These are phyloP conservation scores for Rutstroemia sp. DNA, from an alignment of 2,329 filamentous ascomycete species.

Conservation along the genomic window DNA sequence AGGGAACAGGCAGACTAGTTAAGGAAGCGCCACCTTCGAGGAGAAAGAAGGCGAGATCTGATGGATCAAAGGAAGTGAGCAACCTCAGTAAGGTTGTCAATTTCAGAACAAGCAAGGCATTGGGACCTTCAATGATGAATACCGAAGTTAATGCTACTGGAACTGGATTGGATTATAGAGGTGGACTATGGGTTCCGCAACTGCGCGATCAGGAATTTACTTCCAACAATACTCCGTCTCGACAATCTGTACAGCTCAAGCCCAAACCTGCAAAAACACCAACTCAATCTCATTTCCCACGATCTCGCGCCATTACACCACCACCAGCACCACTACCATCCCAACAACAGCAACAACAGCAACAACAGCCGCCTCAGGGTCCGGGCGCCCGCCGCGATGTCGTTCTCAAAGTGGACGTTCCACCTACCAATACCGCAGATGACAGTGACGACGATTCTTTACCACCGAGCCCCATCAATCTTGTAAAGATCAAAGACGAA, in stretches of 20 bases:
- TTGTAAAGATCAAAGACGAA: constrained; percentile 21
- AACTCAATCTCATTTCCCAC: neutral
- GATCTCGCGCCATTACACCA: neutral
- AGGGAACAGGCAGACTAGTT: constrained; percentile 14
- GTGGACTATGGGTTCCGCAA: neutral
- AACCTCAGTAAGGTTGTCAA: too few relatives aligned
- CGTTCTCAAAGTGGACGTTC: neutral
- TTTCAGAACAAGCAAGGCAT: neutral
- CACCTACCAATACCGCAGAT: neutral
- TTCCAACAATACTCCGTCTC: neutral
- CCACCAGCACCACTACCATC: neutral
- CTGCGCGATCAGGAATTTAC: neutral
- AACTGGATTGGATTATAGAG: neutral
- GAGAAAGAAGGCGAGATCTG: constrained; percentile 1
- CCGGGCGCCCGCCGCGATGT: neutral
- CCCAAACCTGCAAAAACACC: neutral
- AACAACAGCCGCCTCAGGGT: neutral
- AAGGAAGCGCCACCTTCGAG: constrained; percentile 1
- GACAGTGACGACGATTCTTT: constrained; percentile 6
- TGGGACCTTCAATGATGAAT: neutral
- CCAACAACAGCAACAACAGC: neutral
- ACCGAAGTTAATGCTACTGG: neutral
- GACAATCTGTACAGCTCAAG: neutral
- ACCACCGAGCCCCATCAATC: constrained; percentile 22
- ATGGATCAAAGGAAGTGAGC: neutral